Evolutionary conservation across 306 rosid species (phyloP), one percentile per base, ranked within the genome.

Genomic region (Gastrolobium villosum): DNA sequence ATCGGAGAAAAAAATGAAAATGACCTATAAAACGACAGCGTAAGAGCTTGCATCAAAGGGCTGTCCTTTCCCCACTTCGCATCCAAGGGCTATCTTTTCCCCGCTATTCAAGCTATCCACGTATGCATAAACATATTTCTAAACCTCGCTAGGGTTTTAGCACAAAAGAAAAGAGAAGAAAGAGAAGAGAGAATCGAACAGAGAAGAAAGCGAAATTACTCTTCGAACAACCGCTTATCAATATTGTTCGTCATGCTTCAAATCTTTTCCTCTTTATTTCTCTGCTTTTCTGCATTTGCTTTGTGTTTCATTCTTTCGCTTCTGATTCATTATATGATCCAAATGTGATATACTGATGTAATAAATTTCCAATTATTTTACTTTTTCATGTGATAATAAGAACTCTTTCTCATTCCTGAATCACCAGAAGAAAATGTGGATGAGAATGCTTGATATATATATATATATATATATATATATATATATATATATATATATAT

Each of bases 81-180:
- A 83, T 86, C 86, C 30, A 62, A 77, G 61, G 86, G 87, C 56
- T 70, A 26, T 1, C 3, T 3, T 20, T 9, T 34, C 76, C 46
- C 34, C 64, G 71, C 54, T 5, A 7, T 46, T 37, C 69, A 14
- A 43, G 48, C 34, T 15, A 6, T 74, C 15, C 70, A 37, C 2
- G 55, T 30, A 48, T 63, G 20, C 74, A 56, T 72, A 80, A 86
- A 80, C 82, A 84, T 81, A 55, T 74, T 35, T 34, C 76, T 15
- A 10, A 52, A 15, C 48, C 7, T 36, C 10, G 35, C 43, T 82
- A 86, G 90, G 87, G 87, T 86, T 86, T 80, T 75, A 82, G 79
- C 3, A 5, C 43, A 5, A 1, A 2, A 10, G 72, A 34, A 72
- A 48, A 45, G n/a, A 26, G 54, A 35, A 45, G 8, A 20, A 5